These are phyloP conservation scores for Vicia villosa DNA, from an alignment of 306 rosid genomes.

Conservation along the genomic window DNA sequence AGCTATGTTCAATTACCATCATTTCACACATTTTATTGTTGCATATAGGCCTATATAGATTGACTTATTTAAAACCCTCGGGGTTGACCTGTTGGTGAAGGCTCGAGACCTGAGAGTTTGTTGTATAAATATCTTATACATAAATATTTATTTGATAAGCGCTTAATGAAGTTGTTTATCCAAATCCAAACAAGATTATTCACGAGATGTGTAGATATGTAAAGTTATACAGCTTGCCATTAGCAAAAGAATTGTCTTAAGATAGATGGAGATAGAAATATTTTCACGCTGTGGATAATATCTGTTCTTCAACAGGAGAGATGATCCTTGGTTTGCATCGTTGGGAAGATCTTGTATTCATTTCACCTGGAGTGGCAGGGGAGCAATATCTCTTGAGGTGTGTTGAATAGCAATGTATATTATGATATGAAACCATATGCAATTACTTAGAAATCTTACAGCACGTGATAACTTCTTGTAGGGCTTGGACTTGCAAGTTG, in stretches of 20 bases:
- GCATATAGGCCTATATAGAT: neutral
- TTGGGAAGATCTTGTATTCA: slow-evolving; percentile 92
- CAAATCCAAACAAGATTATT: no score
- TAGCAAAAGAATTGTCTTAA: neutral
- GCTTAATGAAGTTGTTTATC: no score
- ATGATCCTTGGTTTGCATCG: slow-evolving; percentile 90
- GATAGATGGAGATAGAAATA: neutral
- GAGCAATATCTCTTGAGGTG: slow-evolving; percentile 91
- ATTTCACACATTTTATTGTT: neutral
- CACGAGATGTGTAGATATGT: neutral
- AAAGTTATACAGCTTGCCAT: neutral
- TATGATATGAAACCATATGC: slow-evolving; percentile 16
- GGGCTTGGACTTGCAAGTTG: slow-evolving; percentile 85
- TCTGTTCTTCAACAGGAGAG: slow-evolving; percentile 59
- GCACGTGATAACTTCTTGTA: slow-evolving; percentile 35
- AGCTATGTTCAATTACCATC: slow-evolving; percentile 25
- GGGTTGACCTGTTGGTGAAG: no score
- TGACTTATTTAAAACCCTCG: neutral
- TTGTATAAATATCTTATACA: no score
- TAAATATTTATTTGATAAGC: no score
- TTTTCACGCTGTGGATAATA: slow-evolving; percentile 16
- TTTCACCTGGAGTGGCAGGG: slow-evolving; percentile 86
- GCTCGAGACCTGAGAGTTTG: no score
- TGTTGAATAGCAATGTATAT: slow-evolving; percentile 26
- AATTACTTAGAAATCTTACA: slow-evolving; percentile 25